phyloP scores from a whole-genome alignment of 2,329 filamentous ascomycete genomes.

The Colletotrichum sp. region DNA sequence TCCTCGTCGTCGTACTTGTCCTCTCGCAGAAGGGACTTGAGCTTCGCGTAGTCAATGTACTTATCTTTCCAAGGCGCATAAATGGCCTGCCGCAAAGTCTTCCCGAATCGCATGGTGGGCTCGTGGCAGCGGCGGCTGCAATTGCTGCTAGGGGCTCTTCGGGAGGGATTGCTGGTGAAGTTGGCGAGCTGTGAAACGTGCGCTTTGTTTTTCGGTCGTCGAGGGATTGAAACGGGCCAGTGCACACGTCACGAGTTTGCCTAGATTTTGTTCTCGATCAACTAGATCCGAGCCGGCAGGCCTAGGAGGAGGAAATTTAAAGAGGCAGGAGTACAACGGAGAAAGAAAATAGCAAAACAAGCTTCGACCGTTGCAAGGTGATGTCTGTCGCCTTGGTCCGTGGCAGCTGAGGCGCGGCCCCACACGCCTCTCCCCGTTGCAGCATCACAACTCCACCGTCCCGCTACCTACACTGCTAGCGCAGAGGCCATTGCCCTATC shows the following conservation, averaged over 20 bases:
- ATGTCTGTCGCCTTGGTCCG: background rate
- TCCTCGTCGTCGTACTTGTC: conserved; percentile 66
- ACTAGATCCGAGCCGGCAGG: background rate
- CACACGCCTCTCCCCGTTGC: background rate
- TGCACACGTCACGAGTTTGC: background rate
- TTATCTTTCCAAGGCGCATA: conserved; percentile 90
- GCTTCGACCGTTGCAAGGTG: conserved; percentile 5
- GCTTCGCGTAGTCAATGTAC: conserved; percentile 95
- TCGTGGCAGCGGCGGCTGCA: background rate
- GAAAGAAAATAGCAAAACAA: conserved; percentile 1
- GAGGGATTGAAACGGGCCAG: background rate
- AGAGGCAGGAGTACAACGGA: background rate
- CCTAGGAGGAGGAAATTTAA: background rate
- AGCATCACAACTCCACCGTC: conserved; percentile 5
- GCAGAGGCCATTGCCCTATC: conserved; percentile 24
- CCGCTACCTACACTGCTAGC: background rate
- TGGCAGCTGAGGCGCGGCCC: conserved; percentile 5
- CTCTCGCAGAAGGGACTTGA: conserved; percentile 89
- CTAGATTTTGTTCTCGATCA: background rate
- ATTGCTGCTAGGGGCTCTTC: background rate
- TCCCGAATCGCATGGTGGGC: conserved; percentile 85
- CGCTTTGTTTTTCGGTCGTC: background rate
- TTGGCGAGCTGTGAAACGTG: background rate
- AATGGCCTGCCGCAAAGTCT: conserved; percentile 79
- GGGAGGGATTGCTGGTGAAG: background rate